Evolutionary conservation across 2,329 filamentous ascomycete genomes (phyloP), one percentile per base, ranked within the genome.

Genomic region (Sporothrix globosa): DNA sequence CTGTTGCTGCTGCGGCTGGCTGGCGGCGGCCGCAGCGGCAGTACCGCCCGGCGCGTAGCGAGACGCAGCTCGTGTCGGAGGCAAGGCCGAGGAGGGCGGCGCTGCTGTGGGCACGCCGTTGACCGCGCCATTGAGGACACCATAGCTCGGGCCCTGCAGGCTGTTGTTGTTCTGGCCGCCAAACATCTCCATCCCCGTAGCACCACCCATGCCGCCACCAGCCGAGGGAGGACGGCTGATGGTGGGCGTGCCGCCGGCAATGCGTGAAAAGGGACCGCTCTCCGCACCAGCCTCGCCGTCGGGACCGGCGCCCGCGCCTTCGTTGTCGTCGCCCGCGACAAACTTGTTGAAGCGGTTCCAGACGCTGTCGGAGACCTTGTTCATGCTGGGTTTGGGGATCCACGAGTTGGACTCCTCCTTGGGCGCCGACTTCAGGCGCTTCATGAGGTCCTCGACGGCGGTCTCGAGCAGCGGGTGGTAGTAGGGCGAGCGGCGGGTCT

Each of bases 311-410:
- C 86, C 88, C 11, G 84, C 84, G 46, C 84, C 84, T 67, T 93
- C 91, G 68, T 87, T 88, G 69, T 98, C 95, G 72, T 97, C 95
- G 17, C 96, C 96, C 67, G 92, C 90, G 72, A 99, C 93, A 77
- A 99, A 99, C 76, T 93, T 97, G 81, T 94, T 98, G 81, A 99
- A 97, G 71, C 91, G 93, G 74, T 90, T 93, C 87, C 93, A 94
- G 78, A 98, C 88, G 46, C 91, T 93, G 72, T 91, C 93, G 2
- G 94, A 96, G 0, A 98, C 93, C 80, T 96, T 97, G 79, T 96
- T 94, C 87, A 98, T 96, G 79, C 89, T 97, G 7, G 95, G 93
- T 79, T 96, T 97, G 0, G 93, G 91, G 68, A 99, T 96, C 92
- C 95, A 97, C 2, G 93, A 95, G 24, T 88, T 90, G 7, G 89